Evolutionary conservation across 2,329 filamentous ascomycete genomes (phyloP).

Genomic region (Neonectria punicea): DNA sequence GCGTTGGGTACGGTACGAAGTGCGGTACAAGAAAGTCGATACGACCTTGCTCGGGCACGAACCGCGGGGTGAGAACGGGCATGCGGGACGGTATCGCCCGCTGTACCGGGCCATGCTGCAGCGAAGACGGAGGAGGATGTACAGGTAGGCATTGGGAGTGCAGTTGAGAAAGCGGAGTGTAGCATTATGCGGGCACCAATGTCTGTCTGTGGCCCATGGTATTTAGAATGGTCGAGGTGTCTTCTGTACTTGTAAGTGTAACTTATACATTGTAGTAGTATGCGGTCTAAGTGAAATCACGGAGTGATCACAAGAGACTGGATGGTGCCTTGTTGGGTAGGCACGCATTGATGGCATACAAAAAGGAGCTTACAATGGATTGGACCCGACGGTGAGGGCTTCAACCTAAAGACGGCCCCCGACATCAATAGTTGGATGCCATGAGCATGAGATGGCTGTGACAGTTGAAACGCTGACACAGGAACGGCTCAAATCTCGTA

Average conservation of each 20-base stretch:
- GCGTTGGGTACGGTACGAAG: constrained; percentile 60
- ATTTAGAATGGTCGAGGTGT: constrained; percentile 8
- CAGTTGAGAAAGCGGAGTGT: constrained; percentile 17
- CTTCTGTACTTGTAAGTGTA: constrained; percentile 8
- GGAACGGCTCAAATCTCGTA: background rate
- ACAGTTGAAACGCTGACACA: background rate
- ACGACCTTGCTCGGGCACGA: constrained; percentile 48
- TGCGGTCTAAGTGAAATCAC: background rate
- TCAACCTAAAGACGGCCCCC: background rate
- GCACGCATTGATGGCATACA: background rate
- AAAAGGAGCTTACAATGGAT: background rate
- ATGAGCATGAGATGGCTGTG: constrained; percentile 5
- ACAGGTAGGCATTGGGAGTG: constrained; percentile 26
- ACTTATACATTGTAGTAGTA: constrained; percentile 6
- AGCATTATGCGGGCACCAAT: constrained; percentile 14
- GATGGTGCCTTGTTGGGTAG: background rate
- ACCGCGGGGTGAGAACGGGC: constrained; percentile 25
- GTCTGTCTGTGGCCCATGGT: background rate
- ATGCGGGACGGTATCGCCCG: constrained; percentile 17
- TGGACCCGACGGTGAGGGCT: background rate
- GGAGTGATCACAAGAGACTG: background rate
- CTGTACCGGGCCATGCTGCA: constrained; percentile 28
- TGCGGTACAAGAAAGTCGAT: constrained; percentile 63
- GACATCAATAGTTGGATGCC: background rate
- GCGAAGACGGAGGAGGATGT: constrained; percentile 29